phyloP scores from a whole-genome alignment of 1,284 basidiomycete genomes.

The Cutaneotrichosporon dermatis region DNA sequence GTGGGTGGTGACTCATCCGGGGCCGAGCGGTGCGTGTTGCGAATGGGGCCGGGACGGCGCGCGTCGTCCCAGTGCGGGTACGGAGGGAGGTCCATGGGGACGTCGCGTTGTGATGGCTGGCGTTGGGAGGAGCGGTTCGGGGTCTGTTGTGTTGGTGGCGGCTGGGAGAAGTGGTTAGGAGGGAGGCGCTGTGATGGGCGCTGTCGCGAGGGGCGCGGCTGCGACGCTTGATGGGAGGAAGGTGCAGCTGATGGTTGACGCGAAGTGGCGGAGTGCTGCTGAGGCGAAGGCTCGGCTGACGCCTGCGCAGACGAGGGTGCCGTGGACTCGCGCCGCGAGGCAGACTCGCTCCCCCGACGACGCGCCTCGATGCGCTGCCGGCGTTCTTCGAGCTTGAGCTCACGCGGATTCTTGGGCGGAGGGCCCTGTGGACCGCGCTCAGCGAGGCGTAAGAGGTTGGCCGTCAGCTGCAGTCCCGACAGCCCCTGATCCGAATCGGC shows the following conservation, averaged over 20 bases:
- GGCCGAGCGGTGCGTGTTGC: neutral
- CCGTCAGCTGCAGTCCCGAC: constrained; percentile 6
- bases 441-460: constrained; percentile 1
- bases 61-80: neutral
- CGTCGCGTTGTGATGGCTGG: neutral
- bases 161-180: neutral
- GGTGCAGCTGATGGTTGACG: neutral
- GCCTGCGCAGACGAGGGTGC: neutral
- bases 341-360: neutral
- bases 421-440: neutral
- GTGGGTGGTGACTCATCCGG: neutral
- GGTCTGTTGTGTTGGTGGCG: neutral
- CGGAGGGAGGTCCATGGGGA: neutral
- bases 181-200: neutral
- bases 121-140: neutral
- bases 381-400: neutral
- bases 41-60: neutral
- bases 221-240: neutral
- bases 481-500: neutral
- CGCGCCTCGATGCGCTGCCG: neutral
- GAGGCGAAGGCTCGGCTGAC: no score
- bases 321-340: neutral
- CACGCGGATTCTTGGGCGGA: neutral
- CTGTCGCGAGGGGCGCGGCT: neutral
- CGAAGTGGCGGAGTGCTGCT: neutral